A percentile compares a stretch with the other conserved stretches of the same genome.
Evolutionary conservation across 345 rosid species (phyloP).

Genomic region (Lepidium africanum): DNA sequence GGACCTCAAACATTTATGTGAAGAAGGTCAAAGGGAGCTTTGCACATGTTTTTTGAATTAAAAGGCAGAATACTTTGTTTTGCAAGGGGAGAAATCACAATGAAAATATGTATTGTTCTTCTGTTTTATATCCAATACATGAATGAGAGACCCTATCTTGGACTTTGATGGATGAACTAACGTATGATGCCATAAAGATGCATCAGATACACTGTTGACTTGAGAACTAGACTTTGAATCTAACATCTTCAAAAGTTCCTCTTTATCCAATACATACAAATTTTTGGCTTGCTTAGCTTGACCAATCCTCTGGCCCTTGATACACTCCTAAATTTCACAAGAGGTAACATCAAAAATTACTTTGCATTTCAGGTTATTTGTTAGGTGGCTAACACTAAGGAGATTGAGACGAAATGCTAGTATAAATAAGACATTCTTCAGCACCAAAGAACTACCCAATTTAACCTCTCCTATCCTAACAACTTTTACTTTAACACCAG

Average conservation of each 20-base stretch:
- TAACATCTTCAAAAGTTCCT: not conserved
- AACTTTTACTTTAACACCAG: not conserved
- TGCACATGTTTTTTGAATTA: too few relatives aligned
- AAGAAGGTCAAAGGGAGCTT: too few relatives aligned
- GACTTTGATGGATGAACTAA: not conserved
- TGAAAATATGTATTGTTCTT: too few relatives aligned
- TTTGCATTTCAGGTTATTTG: not conserved
- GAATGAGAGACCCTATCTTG: not conserved
- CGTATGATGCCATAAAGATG: not conserved
- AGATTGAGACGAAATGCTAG: not conserved
- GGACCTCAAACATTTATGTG: too few relatives aligned
- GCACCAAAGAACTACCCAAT: not conserved
- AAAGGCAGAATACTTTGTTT: too few relatives aligned
- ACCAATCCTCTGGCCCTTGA: not conserved
- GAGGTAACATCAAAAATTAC: not conserved
- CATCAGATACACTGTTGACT: not conserved
- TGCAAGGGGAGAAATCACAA: too few relatives aligned
- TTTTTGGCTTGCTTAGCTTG: not conserved
- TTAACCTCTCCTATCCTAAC: not conserved
- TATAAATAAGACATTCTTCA: not conserved
- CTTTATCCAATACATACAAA: not conserved
- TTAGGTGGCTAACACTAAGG: not conserved
- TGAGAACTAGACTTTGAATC: not conserved
- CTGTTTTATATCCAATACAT: too few relatives aligned
- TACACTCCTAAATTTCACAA: not conserved